Conservation (phyloP, 805 yeast species). For the Scheffersomyces stipitis region DNA sequence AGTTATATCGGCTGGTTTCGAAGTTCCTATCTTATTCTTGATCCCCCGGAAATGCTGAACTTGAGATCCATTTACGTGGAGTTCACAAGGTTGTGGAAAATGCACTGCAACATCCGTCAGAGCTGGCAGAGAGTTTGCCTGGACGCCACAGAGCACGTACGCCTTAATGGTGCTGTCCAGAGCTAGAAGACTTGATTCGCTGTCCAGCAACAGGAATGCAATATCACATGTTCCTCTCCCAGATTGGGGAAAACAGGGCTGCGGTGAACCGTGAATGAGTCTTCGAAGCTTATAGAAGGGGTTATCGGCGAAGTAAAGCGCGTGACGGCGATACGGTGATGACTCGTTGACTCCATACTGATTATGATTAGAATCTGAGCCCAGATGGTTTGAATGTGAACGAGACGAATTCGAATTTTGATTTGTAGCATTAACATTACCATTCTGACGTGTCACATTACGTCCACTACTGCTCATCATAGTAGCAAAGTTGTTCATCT, state of each 20-base stretch:
- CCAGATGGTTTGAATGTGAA: too few relatives aligned
- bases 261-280: constrained; percentile 49
- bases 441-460: background rate
- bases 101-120: constrained; percentile 44
- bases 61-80: constrained; percentile 57
- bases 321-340: constrained; percentile 29
- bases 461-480: background rate
- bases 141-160: constrained; percentile 55
- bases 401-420: background rate
- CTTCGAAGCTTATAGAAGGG: constrained; percentile 56
- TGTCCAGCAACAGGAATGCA: constrained; percentile 41
- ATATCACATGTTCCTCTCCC: constrained; percentile 39
- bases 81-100: constrained; percentile 73
- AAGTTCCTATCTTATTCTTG: constrained; percentile 74
- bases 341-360: constrained; percentile 3
- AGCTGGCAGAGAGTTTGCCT: constrained; percentile 17
- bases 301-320: constrained; percentile 50
- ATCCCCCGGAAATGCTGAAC: constrained; percentile 58
- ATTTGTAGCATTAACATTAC: background rate
- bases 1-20: constrained; percentile 80
- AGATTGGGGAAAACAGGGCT: constrained; percentile 43
- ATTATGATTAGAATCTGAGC: too few relatives aligned
- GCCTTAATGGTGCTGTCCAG: constrained; percentile 28
- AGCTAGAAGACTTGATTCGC: constrained; percentile 40
- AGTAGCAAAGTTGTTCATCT: background rate